Evolutionary conservation across 2,329 filamentous ascomycete genomes (phyloP), one percentile per base, ranked within the genome.

Genomic region (Plectosphaerella cucumerina): DNA sequence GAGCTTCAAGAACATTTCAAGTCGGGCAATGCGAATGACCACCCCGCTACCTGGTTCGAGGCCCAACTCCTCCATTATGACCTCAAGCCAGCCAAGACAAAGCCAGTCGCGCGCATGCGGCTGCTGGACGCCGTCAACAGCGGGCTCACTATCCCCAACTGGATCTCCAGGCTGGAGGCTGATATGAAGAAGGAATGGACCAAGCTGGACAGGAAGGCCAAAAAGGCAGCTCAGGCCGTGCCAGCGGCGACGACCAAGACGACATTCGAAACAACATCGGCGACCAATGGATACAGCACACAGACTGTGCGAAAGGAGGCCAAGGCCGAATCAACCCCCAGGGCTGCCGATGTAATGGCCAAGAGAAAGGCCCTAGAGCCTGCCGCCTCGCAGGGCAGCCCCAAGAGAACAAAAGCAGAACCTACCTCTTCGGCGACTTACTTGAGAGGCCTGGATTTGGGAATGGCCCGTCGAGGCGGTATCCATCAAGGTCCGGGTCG

Each of bases 51-150:
- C 55, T 86, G 77, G 77, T 86, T 82, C 52, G 75, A 82, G 54
- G 81, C 82, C 0, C 81, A 86, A 55, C 71, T 85, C 11, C 64
- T 82, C 4, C 83, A 86, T 64, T 86, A 85, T 64, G 82, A 80
- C 1, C 69, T 86, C 0, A 70, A 68, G 6, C 71, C 74, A 0
- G 81, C 78, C 17, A 82, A 81, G 58, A 72, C 73, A 43, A 85
- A 85, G 64, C 6, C 39, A 8, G 17, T 11, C n/a, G 39, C 39
- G 74, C 80, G 81, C 50, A 76, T 82, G 67, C 69, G 82, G 2
- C 65, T 87, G 15, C 71, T 78, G n/a, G 76, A 82, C 55, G 80
- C 81, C 8, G 60, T 84, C 52, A 78, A 75, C 34, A 64, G 63
- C 2, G 73, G 71, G 1, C 61, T 86, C 5, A 62, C 65, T 0